A percentile compares a stretch with the other conserved stretches of the same genome.
Evolutionary conservation across 2,329 filamentous ascomycete genomes (phyloP).

Genomic region (Knufia petricola): DNA sequence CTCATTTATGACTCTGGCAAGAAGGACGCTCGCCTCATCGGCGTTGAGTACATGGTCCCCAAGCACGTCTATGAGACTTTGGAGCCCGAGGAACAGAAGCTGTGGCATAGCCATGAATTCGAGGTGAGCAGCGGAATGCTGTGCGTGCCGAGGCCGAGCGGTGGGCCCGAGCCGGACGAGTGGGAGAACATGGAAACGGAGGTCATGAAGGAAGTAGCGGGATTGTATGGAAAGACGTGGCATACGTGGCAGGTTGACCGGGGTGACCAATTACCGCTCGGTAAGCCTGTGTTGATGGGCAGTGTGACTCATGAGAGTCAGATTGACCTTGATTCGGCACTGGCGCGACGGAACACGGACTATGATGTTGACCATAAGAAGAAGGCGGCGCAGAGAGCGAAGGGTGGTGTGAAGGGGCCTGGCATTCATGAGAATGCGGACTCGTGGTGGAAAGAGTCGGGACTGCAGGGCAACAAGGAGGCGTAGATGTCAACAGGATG

Average conservation of each 20-base stretch:
- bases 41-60: constrained; percentile 75
- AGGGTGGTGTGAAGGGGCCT: constrained; percentile 37
- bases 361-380: constrained; percentile 43
- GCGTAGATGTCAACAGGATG: too few relatives aligned
- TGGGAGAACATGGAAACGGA: constrained; percentile 71
- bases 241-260: constrained; percentile 79
- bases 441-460: constrained; percentile 35
- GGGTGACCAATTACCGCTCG: constrained; percentile 55
- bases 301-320: constrained; percentile 32
- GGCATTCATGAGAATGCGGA: constrained; percentile 36
- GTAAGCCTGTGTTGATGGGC: constrained; percentile 54
- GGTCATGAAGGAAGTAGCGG: constrained; percentile 68
- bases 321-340: constrained; percentile 28
- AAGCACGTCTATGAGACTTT: constrained; percentile 58
- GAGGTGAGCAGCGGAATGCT: constrained; percentile 72
- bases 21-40: constrained; percentile 62
- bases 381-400: constrained; percentile 45
- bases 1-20: constrained; percentile 68
- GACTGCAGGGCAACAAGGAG: too few relatives aligned
- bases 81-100: constrained; percentile 52
- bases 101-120: constrained; percentile 42
- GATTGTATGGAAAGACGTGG: constrained; percentile 73
- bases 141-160: constrained; percentile 68
- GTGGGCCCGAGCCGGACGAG: constrained; percentile 35
- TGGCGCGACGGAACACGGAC: constrained; percentile 44